Evolutionary conservation across 306 rosid species (phyloP).

Genomic region (Amphicarpaea edgeworthii): DNA sequence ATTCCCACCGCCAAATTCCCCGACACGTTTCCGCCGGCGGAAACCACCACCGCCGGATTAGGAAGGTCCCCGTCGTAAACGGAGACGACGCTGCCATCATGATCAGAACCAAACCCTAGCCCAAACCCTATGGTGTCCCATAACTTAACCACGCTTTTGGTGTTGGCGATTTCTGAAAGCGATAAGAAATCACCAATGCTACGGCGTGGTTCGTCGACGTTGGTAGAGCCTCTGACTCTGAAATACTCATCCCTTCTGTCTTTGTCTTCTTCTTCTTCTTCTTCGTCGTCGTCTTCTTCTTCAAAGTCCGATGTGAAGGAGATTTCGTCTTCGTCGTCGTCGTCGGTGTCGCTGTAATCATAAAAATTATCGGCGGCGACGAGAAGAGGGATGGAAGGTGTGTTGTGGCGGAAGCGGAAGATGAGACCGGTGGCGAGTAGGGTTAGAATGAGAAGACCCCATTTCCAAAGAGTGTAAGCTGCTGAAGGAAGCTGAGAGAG

Average conservation of each 20-base stretch:
- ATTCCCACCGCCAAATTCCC: slow-evolving; percentile 49
- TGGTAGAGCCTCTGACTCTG: slow-evolving; percentile 49
- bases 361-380: slow-evolving; percentile 39
- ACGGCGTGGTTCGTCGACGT: slow-evolving; percentile 43
- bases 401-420: slow-evolving; percentile 28
- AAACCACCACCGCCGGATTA: slow-evolving; percentile 43
- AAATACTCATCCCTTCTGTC: slow-evolving; percentile 49
- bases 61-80: slow-evolving; percentile 51
- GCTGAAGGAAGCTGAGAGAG: slow-evolving; percentile 49
- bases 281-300: slow-evolving; percentile 41
- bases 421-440: slow-evolving; percentile 59
- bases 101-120: slow-evolving; percentile 47
- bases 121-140: slow-evolving; percentile 70
- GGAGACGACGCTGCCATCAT: slow-evolving; percentile 35
- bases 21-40: slow-evolving; percentile 30
- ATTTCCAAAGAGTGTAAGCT: slow-evolving; percentile 57
- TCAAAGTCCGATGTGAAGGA: slow-evolving; percentile 42
- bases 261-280: slow-evolving; percentile 41
- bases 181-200: slow-evolving; percentile 64
- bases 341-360: slow-evolving; percentile 50
- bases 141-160: slow-evolving; percentile 76
- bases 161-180: slow-evolving; percentile 66
- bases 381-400: slow-evolving; percentile 44
- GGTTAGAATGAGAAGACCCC: slow-evolving; percentile 70
- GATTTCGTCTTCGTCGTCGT: background rate